phyloP scores from a whole-genome alignment of 129 eudicot species.

The Saposhnikovia divaricata region DNA sequence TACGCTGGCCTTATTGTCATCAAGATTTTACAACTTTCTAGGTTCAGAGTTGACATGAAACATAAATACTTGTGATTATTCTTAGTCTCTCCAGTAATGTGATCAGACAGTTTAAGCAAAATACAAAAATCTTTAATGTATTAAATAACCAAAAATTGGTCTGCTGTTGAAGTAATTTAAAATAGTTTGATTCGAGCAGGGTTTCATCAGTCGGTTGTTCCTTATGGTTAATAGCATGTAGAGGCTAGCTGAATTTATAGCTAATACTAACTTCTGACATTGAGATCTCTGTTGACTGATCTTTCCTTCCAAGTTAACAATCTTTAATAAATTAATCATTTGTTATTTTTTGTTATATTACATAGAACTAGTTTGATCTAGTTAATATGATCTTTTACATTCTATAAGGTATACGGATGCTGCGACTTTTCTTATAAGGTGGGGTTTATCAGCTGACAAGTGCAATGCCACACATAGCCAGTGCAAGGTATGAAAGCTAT shows the following conservation, averaged over 20 bases:
- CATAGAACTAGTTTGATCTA: not conserved
- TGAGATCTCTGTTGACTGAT: not conserved
- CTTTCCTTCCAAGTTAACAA: not conserved
- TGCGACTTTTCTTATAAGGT: slow-evolving; percentile 65
- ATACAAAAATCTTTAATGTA: not conserved
- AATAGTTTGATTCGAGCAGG: not conserved
- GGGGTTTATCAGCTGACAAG: slow-evolving; percentile 78
- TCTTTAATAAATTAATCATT: not conserved
- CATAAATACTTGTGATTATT: not conserved
- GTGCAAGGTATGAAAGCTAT: slow-evolving; percentile 50
- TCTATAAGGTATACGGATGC: slow-evolving; percentile 67
- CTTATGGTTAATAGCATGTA: not conserved
- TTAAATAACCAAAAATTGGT: not conserved
- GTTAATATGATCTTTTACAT: slow-evolving; percentile 10
- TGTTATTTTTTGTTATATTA: not conserved
- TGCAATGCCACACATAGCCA: slow-evolving; percentile 92
- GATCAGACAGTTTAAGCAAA: not conserved
- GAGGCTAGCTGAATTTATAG: not conserved
- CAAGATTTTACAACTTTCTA: not conserved
- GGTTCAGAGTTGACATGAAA: not conserved
- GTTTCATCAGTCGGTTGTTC: not conserved
- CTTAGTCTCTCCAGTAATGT: not conserved
- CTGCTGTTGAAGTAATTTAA: not conserved
- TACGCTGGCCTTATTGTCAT: not conserved
- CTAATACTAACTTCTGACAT: slow-evolving; percentile 1